Conservation (phyloP, 2,329 filamentous ascomycete genomes). For the Simplicillium aogashimaense region DNA sequence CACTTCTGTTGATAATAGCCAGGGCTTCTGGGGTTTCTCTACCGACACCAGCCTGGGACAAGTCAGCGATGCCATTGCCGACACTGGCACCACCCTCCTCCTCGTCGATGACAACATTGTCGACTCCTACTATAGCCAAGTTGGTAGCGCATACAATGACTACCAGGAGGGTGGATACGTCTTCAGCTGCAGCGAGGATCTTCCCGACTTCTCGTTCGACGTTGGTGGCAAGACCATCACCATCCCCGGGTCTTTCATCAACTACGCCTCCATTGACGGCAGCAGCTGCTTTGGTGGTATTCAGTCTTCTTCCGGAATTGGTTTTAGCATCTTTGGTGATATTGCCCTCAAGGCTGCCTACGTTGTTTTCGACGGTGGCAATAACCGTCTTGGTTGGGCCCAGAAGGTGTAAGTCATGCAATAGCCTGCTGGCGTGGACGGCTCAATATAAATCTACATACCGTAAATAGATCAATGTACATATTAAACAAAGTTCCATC, state of each 20-base stretch:
- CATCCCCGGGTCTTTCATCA: constrained; percentile 41
- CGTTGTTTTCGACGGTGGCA: constrained; percentile 45
- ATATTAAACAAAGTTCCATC: too few relatives aligned
- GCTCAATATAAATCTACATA: too few relatives aligned
- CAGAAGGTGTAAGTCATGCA: too few relatives aligned
- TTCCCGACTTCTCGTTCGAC: constrained; percentile 43
- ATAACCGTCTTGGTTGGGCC: constrained; percentile 43
- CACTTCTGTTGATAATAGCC: constrained; percentile 48
- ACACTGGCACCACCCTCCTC: constrained; percentile 55
- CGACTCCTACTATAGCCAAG: constrained; percentile 34
- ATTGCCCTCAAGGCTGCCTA: constrained; percentile 53
- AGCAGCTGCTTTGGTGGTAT: constrained; percentile 58
- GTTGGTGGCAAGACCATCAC: constrained; percentile 49
- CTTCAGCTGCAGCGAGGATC: constrained; percentile 31
- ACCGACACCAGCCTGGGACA: constrained; percentile 45
- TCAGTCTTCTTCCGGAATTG: constrained; percentile 43
- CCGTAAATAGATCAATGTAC: too few relatives aligned
- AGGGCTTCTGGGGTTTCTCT: constrained; percentile 56
- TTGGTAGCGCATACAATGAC: constrained; percentile 31
- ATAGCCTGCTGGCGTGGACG: too few relatives aligned
- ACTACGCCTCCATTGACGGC: constrained; percentile 38
- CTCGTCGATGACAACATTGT: constrained; percentile 45
- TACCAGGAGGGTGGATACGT: constrained; percentile 29
- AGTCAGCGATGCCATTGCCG: constrained; percentile 43
- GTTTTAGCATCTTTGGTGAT: constrained; percentile 53